Conservation (phyloP, 129 eudicot species). For the Glebionis coronaria region DNA sequence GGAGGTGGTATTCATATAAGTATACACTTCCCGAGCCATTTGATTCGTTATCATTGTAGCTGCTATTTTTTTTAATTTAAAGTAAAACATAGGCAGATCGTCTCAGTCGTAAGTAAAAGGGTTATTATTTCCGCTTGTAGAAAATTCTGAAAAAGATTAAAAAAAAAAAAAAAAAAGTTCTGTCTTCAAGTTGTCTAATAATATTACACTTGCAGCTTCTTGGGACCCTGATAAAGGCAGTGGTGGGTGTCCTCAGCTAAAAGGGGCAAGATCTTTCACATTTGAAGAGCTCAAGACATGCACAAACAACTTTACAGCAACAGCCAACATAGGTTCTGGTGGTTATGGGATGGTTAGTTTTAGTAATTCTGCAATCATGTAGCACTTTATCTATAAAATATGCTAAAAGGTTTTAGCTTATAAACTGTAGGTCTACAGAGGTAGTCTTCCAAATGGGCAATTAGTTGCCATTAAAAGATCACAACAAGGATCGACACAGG, state of each 20-base stretch:
- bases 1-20: too few species aligned
- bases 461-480: constrained; percentile 87
- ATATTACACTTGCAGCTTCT: constrained; percentile 41
- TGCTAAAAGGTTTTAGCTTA: constrained; percentile 12
- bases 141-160: background rate
- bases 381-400: background rate
- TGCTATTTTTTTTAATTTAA: too few species aligned
- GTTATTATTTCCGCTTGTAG: too few species aligned
- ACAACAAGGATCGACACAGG: constrained; percentile 77
- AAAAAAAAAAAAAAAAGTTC: background rate
- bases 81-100: too few species aligned
- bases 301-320: constrained; percentile 71
- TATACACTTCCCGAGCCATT: too few species aligned
- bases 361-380: background rate
- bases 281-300: constrained; percentile 63
- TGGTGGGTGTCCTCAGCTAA: constrained; percentile 63
- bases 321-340: constrained; percentile 71
- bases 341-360: constrained; percentile 85
- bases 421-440: constrained; percentile 67
- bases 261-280: constrained; percentile 72
- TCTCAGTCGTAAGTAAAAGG: too few species aligned
- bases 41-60: too few species aligned
- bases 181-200: background rate
- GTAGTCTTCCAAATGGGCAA: constrained; percentile 67
- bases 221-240: constrained; percentile 60